Evolutionary conservation across 371 early-diverging fungal genomes (phyloP).

Genomic region (Mortierella sp.): DNA sequence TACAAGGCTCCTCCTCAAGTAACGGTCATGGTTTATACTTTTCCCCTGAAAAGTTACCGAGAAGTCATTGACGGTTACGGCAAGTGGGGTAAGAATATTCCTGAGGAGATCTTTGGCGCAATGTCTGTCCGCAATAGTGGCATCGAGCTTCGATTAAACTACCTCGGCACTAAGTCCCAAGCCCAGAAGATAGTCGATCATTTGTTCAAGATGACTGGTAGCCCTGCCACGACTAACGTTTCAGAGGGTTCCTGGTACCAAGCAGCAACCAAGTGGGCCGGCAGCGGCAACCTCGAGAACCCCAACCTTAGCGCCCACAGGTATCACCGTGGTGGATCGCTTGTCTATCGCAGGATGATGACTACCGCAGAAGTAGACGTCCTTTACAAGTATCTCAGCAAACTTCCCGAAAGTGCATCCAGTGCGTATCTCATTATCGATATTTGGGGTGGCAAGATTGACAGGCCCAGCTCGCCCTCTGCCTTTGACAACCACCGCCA

Average conservation of each 20-base stretch:
- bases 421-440: conserved; percentile 45
- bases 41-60: conserved; percentile 21
- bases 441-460: conserved; percentile 52
- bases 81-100: conserved; percentile 16
- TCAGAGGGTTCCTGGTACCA: conserved; percentile 14
- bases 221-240: conserved; percentile 54
- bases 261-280: neutral
- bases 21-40: conserved; percentile 33
- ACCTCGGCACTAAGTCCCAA: conserved; percentile 28
- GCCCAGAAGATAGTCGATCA: conserved; percentile 9
- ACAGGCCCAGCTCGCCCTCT: conserved; percentile 12
- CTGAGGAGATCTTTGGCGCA: conserved; percentile 34
- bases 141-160: conserved; percentile 30
- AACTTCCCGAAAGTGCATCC: conserved; percentile 28
- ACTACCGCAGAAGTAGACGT: conserved; percentile 27
- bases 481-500: conserved; percentile 44
- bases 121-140: conserved; percentile 38
- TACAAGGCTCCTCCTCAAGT: conserved; percentile 43
- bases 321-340: conserved; percentile 31
- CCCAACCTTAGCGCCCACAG: conserved; percentile 21
- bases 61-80: conserved; percentile 35
- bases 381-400: conserved; percentile 35
- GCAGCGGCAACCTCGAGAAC: conserved; percentile 17
- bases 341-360: conserved; percentile 36
- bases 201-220: conserved; percentile 5